These are phyloP conservation scores for Dichomitus squalens DNA, from an alignment of 1,284 basidiomycete genomes.

Conservation along the genomic window DNA sequence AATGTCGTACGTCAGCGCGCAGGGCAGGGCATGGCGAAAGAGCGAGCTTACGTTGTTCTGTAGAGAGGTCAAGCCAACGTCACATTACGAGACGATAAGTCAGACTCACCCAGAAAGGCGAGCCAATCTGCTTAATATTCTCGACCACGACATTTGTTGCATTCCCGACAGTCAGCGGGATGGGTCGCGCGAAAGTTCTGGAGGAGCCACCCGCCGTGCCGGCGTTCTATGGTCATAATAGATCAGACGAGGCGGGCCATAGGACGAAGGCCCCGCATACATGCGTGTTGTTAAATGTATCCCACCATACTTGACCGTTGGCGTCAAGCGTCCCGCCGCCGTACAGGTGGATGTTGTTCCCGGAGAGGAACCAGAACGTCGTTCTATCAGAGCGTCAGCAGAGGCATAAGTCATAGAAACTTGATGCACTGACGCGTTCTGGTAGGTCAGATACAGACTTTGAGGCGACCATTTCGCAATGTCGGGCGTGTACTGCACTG, in stretches of 20 bases:
- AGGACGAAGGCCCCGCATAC: slow-evolving; percentile 14
- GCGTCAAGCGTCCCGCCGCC: slow-evolving; percentile 26
- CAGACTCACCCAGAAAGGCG: slow-evolving; percentile 45
- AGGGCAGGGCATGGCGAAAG: neutral
- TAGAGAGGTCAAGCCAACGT: neutral
- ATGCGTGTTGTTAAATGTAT: slow-evolving; percentile 28
- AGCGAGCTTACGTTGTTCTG: slow-evolving; percentile 39
- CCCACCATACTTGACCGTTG: slow-evolving; percentile 40
- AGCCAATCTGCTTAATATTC: slow-evolving; percentile 54
- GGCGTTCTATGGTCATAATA: slow-evolving; percentile 23
- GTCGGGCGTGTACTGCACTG: slow-evolving; percentile 43
- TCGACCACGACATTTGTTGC: slow-evolving; percentile 57
- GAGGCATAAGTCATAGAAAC: too few relatives aligned
- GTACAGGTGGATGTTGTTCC: slow-evolving; percentile 46
- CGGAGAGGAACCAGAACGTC: slow-evolving; percentile 50
- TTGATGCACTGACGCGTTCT: slow-evolving; percentile 38
- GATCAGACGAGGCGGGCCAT: slow-evolving; percentile 5
- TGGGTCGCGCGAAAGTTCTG: slow-evolving; percentile 56
- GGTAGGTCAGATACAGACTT: slow-evolving; percentile 43
- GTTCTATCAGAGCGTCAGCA: slow-evolving; percentile 30
- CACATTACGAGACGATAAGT: neutral
- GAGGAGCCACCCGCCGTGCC: slow-evolving; percentile 47
- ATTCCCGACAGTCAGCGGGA: slow-evolving; percentile 62
- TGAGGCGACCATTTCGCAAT: slow-evolving; percentile 49
- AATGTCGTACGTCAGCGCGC: neutral